Percentiles rank a stretch among this genome's conserved stretches.
Conservation (phyloP, 345 rosid genomes). For the Lenwebbia sp. region DNA sequence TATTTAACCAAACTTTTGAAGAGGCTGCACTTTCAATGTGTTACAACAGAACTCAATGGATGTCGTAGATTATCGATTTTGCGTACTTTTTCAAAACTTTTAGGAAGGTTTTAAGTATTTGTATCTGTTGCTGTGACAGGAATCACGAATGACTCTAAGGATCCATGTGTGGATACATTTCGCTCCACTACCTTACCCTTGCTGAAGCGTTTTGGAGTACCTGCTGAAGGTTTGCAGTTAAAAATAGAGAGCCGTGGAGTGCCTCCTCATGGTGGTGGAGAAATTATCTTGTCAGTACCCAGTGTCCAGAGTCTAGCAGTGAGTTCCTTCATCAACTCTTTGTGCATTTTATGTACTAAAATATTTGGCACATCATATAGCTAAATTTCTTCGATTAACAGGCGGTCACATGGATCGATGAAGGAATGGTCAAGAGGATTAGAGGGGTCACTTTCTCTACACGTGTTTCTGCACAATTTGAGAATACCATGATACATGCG, state of each 20-base stretch:
- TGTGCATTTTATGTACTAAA: neutral
- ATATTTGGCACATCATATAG: neutral
- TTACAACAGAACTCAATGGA: neutral
- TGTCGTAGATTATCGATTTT: neutral
- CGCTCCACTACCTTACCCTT: conserved; percentile 56
- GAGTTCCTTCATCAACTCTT: conserved; percentile 3
- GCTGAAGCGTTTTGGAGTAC: conserved; percentile 65
- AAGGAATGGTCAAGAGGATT: conserved; percentile 90
- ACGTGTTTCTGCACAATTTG: conserved; percentile 63
- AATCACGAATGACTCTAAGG: conserved; percentile 74
- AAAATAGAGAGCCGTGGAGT: conserved; percentile 73
- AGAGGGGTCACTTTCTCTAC: conserved; percentile 78
- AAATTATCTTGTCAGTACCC: conserved; percentile 61
- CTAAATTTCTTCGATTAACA: conserved; percentile 18
- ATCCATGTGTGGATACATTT: conserved; percentile 73
- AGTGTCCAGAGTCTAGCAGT: conserved; percentile 42
- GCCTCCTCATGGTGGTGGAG: conserved; percentile 84
- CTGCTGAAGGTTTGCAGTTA: conserved; percentile 63
- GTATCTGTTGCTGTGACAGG: conserved; percentile 29
- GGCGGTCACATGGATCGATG: conserved; percentile 74
- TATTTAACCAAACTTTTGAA: neutral
- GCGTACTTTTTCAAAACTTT: neutral
- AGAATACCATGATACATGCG: conserved; percentile 62
- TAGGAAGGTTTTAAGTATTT: neutral
- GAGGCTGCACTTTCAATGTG: neutral